phyloP scores from a whole-genome alignment of 176 grass and related monocot species.

The Secale cereale region DNA sequence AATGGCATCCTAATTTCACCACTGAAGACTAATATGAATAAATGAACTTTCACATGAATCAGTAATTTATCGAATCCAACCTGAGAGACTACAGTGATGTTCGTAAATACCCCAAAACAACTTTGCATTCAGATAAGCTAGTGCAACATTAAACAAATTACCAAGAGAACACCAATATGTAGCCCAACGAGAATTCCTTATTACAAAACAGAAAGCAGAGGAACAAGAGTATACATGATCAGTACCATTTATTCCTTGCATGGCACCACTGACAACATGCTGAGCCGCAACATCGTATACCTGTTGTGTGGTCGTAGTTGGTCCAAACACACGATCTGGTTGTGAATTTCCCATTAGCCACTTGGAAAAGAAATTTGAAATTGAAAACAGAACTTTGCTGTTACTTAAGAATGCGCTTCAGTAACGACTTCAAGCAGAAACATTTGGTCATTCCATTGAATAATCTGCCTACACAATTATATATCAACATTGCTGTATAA shows the following conservation, averaged over 20 bases:
- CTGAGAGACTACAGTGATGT: neutral
- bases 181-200: neutral
- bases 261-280: slow-evolving; percentile 86
- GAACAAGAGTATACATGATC: neutral
- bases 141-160: neutral
- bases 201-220: neutral
- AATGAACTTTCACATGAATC: neutral
- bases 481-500: neutral
- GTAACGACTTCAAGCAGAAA: neutral
- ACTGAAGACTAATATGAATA: slow-evolving; percentile 4
- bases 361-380: neutral
- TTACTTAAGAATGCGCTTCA: neutral
- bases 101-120: neutral
- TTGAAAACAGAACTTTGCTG: neutral
- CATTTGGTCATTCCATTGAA: neutral
- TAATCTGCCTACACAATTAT: neutral
- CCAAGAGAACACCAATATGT: neutral
- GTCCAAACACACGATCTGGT: slow-evolving; percentile 95
- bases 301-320: slow-evolving; percentile 97
- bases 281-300: slow-evolving; percentile 99
- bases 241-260: slow-evolving; percentile 97
- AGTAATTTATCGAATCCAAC: neutral
- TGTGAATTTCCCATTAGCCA: neutral
- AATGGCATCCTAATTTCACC: slow-evolving; percentile 5
- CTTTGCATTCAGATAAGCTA: neutral